Evolutionary conservation across 345 rosid genomes (phyloP).

Genomic region (Murraya koenigii): DNA sequence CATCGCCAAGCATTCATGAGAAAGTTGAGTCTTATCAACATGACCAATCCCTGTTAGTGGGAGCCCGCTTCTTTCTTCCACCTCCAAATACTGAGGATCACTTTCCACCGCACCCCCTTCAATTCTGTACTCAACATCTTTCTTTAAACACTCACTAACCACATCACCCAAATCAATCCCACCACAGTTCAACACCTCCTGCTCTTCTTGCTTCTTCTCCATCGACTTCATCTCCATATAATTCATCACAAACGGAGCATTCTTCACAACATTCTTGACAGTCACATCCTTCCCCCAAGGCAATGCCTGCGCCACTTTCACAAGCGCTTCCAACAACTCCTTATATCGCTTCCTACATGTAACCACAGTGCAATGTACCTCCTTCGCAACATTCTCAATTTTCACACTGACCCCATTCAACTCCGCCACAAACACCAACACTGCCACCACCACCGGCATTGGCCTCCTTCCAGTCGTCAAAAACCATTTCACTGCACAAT

Average conservation of each 20-base stretch:
- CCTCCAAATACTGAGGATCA: conserved; percentile 33
- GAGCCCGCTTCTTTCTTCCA: conserved; percentile 17
- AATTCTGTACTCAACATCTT: conserved; percentile 30
- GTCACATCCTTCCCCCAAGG: conserved; percentile 87
- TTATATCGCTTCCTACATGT: conserved; percentile 54
- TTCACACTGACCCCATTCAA: conserved; percentile 48
- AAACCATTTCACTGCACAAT: conserved; percentile 76
- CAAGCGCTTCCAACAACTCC: conserved; percentile 62
- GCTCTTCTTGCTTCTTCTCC: conserved; percentile 26
- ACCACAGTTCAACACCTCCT: neutral
- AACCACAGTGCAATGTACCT: conserved; percentile 30
- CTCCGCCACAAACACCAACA: conserved; percentile 59
- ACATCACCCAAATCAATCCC: conserved; percentile 32
- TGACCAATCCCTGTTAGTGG: conserved; percentile 1
- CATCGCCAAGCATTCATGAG: conserved; percentile 48
- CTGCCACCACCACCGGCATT: conserved; percentile 67
- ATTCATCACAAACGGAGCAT: conserved; percentile 51
- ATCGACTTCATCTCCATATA: conserved; percentile 73
- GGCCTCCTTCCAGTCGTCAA: conserved; percentile 76
- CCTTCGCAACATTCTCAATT: conserved; percentile 54
- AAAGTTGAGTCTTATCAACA: conserved; percentile 33
- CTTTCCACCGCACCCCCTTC: conserved; percentile 18
- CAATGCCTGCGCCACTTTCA: conserved; percentile 62
- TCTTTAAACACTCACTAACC: conserved; percentile 47
- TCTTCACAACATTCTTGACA: conserved; percentile 60